Evolutionary conservation across 257 asterid genomes (phyloP).

Genomic region (Rauvolfia tetraphylla): DNA sequence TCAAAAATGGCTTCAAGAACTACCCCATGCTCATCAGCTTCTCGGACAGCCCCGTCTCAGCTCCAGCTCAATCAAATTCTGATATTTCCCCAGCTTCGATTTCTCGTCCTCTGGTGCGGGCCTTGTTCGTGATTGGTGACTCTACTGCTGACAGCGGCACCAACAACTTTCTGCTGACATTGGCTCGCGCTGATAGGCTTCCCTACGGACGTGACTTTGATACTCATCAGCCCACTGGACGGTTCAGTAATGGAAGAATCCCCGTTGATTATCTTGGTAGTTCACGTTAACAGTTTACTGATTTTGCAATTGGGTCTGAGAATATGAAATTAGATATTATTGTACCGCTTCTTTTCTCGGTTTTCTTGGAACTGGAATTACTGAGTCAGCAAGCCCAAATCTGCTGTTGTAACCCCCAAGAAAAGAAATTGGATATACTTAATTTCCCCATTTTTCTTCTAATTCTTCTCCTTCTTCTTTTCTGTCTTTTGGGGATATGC

Average conservation of each 20-base stretch:
- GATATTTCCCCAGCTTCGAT: not conserved
- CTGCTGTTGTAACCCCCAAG: not conserved
- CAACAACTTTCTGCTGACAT: constrained; percentile 78
- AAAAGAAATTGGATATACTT: not conserved
- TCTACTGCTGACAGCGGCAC: constrained; percentile 94
- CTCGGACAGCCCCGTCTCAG: not conserved
- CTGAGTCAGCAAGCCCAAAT: not conserved
- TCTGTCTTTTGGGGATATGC: not conserved
- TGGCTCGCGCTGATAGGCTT: constrained; percentile 87
- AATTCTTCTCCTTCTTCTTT: constrained; percentile 26
- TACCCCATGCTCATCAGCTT: not conserved
- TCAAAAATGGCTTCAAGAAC: not conserved
- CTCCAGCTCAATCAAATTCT: not conserved
- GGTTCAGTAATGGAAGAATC: constrained; percentile 89
- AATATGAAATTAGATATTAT: not conserved
- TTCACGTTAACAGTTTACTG: not conserved
- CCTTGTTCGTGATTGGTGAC: constrained; percentile 84
- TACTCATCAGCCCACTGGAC: constrained; percentile 81
- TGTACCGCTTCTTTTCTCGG: not conserved
- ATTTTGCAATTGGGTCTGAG: not conserved
- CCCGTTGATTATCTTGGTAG: constrained; percentile 87
- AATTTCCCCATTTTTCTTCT: constrained; percentile 24
- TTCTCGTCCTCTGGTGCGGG: constrained; percentile 48
- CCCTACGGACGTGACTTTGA: constrained; percentile 95
- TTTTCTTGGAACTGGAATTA: not conserved